phyloP scores from a whole-genome alignment of 352 stramenopile genomes.

The Phytopythium oedochilum region DNA sequence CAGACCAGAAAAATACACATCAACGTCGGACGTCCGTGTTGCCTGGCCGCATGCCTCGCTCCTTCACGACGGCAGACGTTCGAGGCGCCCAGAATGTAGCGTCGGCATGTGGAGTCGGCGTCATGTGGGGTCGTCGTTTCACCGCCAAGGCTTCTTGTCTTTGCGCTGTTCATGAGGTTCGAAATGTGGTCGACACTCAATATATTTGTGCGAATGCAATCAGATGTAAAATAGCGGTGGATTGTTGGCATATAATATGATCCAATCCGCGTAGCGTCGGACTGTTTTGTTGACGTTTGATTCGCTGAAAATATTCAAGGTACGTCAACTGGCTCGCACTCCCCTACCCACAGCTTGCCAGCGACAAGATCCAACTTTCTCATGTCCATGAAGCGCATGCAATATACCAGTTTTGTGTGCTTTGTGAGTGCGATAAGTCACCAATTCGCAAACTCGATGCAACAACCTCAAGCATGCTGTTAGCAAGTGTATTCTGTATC shows the following conservation, averaged over 20 bases:
- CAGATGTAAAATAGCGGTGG: no score
- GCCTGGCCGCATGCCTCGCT: background rate
- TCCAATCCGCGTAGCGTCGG: no score
- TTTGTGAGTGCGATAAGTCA: no score
- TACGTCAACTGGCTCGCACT: constrained; percentile 31
- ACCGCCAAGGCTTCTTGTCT: background rate
- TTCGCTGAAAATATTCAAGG: background rate
- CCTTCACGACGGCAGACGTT: no score
- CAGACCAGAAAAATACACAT: constrained; percentile 4
- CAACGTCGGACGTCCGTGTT: background rate
- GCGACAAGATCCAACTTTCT: background rate
- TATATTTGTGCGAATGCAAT: no score
- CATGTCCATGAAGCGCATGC: background rate
- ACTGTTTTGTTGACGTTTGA: no score
- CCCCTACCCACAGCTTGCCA: constrained; percentile 13
- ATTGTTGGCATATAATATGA: no score
- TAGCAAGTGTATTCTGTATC: background rate
- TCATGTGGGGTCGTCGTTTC: background rate
- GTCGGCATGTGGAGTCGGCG: no score
- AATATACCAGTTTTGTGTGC: background rate
- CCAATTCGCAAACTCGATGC: no score
- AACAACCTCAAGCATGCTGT: no score
- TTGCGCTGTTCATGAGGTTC: background rate
- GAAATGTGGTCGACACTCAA: background rate
- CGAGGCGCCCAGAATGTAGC: no score